These are phyloP conservation scores for Pezicula neosporulosa DNA, from an alignment of 2,329 filamentous ascomycete genomes.

Conservation along the genomic window DNA sequence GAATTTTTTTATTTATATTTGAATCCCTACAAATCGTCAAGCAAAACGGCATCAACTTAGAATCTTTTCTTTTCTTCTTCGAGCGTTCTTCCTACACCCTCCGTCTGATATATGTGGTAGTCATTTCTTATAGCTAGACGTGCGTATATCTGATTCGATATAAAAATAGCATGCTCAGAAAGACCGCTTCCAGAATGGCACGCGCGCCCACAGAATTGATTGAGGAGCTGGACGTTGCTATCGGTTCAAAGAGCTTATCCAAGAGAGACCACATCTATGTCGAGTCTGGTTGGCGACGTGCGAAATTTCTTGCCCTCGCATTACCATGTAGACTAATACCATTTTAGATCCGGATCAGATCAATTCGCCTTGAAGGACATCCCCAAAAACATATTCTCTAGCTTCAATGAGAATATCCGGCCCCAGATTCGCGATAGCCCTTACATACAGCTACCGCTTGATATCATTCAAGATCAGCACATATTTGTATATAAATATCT, in stretches of 20 bases:
- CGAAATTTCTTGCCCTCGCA: conserved; percentile 8
- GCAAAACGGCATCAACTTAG: too few species aligned
- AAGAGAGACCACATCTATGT: conserved; percentile 28
- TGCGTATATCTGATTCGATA: too few species aligned
- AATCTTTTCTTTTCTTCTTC: too few species aligned
- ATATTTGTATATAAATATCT: conserved; percentile 9
- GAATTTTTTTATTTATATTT: too few species aligned
- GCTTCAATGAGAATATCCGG: conserved; percentile 15
- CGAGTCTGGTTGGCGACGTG: conserved; percentile 30
- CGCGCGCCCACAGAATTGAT: conserved; percentile 16
- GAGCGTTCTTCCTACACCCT: too few species aligned
- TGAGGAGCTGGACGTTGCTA: conserved; percentile 26
- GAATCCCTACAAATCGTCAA: too few species aligned
- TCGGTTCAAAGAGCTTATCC: conserved; percentile 27
- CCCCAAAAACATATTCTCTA: conserved; percentile 5
- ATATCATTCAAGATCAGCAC: neutral
- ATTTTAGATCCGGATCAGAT: conserved; percentile 4
- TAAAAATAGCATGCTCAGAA: conserved; percentile 6
- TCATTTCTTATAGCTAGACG: too few species aligned
- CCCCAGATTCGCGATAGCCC: conserved; percentile 17
- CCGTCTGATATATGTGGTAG: too few species aligned
- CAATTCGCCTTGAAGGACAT: conserved; percentile 7
- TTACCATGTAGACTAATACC: neutral
- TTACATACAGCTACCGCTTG: conserved; percentile 1
- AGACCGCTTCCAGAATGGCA: conserved; percentile 11